These are phyloP conservation scores for Carex arenaria DNA, from an alignment of 202 grass and related monocot species.

Conservation along the genomic window DNA sequence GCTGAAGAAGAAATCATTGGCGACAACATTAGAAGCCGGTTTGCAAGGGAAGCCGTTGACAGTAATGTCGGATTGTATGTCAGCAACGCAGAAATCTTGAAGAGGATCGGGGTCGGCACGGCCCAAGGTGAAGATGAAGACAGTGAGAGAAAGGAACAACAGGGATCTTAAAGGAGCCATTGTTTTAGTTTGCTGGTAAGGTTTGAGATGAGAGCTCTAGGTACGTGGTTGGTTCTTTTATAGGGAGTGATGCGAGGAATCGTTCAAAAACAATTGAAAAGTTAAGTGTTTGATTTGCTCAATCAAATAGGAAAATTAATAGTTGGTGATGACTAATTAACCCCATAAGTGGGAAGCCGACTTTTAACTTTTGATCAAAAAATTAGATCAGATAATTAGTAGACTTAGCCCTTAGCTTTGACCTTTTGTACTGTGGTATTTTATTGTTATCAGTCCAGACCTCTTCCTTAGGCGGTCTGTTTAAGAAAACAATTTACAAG, in stretches of 20 bases:
- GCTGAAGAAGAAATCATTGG: constrained; percentile 66
- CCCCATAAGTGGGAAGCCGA: no score
- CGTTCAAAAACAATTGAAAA: neutral
- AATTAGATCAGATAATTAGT: no score
- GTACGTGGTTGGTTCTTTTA: neutral
- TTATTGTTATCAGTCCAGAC: no score
- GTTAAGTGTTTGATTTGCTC: neutral
- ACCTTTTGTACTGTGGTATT: no score
- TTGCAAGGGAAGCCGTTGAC: constrained; percentile 52
- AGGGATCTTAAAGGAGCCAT: neutral
- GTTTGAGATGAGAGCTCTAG: neutral
- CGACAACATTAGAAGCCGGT: constrained; percentile 26
- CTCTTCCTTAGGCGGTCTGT: no score
- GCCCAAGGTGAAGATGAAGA: neutral
- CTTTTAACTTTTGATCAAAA: no score
- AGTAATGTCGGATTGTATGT: neutral
- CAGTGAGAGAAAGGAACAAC: neutral
- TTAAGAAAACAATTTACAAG: no score
- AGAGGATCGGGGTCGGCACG: constrained; percentile 53
- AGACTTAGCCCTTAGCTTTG: no score
- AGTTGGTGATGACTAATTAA: neutral
- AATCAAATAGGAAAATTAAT: neutral
- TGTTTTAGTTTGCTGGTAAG: neutral
- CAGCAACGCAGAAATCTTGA: constrained; percentile 74
- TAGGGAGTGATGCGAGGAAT: neutral